Evolutionary conservation across 2,329 filamentous ascomycete genomes (phyloP).

Genomic region (Pestalotiopsis sp.): DNA sequence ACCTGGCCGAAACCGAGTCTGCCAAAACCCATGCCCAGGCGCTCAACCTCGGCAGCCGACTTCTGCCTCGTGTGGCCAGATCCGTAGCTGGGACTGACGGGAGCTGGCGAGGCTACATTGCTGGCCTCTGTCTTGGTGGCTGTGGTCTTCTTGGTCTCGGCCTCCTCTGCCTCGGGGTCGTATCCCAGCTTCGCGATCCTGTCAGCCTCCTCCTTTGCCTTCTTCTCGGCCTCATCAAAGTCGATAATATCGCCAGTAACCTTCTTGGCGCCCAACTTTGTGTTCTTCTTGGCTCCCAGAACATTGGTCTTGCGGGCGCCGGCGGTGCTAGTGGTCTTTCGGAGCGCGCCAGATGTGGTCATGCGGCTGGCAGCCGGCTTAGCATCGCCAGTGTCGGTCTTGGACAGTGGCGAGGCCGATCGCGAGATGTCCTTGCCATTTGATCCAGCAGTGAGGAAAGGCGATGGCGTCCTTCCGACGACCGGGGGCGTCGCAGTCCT

Average conservation of each 20-base stretch:
- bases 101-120: conserved; percentile 72
- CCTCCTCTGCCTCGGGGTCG: conserved; percentile 83
- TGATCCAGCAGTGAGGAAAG: conserved; percentile 79
- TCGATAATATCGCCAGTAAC: conserved; percentile 79
- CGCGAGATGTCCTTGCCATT: conserved; percentile 75
- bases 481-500: conserved; percentile 85
- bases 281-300: conserved; percentile 80
- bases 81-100: conserved; percentile 73
- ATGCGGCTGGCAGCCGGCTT: conserved; percentile 70
- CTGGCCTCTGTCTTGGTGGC: conserved; percentile 49
- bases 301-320: conserved; percentile 82
- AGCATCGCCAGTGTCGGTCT: conserved; percentile 58
- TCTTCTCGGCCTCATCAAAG: conserved; percentile 96
- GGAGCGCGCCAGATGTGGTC: conserved; percentile 78
- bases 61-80: conserved; percentile 63
- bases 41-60: conserved; percentile 79
- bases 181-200: conserved; percentile 95
- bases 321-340: conserved; percentile 66
- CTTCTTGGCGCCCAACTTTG: conserved; percentile 93
- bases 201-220: conserved; percentile 96
- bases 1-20: conserved; percentile 89
- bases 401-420: conserved; percentile 79
- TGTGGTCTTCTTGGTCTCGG: conserved; percentile 43
- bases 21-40: conserved; percentile 85
- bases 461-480: conserved; percentile 81